A percentile compares a stretch with the other conserved stretches of the same genome.
Evolutionary conservation across 202 grass and related monocot species (phyloP).

Genomic region (Saccharum hybrid): DNA sequence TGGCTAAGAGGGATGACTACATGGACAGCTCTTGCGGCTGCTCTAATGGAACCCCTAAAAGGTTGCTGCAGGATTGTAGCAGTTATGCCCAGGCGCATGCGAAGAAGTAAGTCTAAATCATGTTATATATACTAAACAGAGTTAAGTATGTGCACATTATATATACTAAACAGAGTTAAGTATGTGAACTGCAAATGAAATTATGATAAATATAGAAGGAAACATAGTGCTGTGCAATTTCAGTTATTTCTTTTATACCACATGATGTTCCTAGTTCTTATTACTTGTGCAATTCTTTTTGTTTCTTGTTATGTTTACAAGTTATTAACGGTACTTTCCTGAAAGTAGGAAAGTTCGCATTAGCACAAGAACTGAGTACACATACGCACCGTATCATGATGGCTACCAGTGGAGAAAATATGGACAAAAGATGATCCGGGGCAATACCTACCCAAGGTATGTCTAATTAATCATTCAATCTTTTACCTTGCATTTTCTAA

Average conservation of each 20-base stretch:
- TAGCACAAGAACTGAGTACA: constrained; percentile 51
- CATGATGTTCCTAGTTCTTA: constrained; percentile 18
- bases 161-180: not conserved
- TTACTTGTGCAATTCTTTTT: constrained; percentile 23
- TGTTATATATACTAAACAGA: not conserved
- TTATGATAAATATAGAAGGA: constrained; percentile 12
- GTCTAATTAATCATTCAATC: constrained; percentile 13
- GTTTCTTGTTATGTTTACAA: constrained; percentile 2
- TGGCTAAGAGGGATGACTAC: constrained; percentile 33
- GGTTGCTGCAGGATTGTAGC: constrained; percentile 25
- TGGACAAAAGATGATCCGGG: constrained; percentile 66
- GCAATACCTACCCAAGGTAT: constrained; percentile 62
- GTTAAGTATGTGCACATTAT: not conserved
- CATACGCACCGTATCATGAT: constrained; percentile 64
- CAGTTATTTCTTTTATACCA: not conserved
- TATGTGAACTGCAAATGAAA: not conserved
- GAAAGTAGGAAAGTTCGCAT: constrained; percentile 41
- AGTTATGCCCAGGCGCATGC: constrained; percentile 33
- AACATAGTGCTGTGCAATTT: not conserved
- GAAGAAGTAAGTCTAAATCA: constrained; percentile 54
- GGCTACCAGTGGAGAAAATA: constrained; percentile 83
- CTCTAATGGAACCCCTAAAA: constrained; percentile 42
- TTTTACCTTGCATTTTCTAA: constrained; percentile 18
- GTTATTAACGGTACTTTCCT: constrained; percentile 4
- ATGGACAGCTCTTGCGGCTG: constrained; percentile 17